Conservation (phyloP, 495 filamentous ascomycete species). For the Lepraria neglecta region DNA sequence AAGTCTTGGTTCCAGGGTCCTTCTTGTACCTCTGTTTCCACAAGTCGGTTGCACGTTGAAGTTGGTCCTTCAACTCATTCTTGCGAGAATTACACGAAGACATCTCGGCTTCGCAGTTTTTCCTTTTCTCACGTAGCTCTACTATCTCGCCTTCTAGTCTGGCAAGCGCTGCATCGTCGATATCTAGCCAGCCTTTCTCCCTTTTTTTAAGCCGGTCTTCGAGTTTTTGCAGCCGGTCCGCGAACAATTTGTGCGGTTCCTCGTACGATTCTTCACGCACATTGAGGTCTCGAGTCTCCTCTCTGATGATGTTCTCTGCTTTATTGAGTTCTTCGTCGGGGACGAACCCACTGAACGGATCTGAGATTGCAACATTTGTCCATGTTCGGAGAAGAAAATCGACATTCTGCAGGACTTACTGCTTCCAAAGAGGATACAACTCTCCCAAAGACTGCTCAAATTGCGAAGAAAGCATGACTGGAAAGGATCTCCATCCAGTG, state of each 20-base stretch:
- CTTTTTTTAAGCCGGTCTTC: slow-evolving; percentile 5
- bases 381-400: not conserved
- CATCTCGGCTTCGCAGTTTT: not conserved
- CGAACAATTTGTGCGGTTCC: not conserved
- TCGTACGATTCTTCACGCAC: not conserved
- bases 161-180: slow-evolving; percentile 7
- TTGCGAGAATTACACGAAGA: not conserved
- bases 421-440: not conserved
- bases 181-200: slow-evolving; percentile 11
- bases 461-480: not conserved
- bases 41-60: not conserved
- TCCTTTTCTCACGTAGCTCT: not conserved
- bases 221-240: not conserved
- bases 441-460: slow-evolving; percentile 1
- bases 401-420: not conserved
- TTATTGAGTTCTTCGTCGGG: slow-evolving; percentile 2
- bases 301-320: not conserved
- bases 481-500: not conserved
- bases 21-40: not conserved
- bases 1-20: not conserved
- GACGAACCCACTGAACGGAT: not conserved
- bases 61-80: not conserved
- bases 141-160: not conserved
- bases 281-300: not conserved
- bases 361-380: not conserved